Percentiles rank a stretch among this genome's conserved stretches.
phyloP scores from a whole-genome alignment of 1,284 basidiomycete genomes.

The Irpex sp. region DNA sequence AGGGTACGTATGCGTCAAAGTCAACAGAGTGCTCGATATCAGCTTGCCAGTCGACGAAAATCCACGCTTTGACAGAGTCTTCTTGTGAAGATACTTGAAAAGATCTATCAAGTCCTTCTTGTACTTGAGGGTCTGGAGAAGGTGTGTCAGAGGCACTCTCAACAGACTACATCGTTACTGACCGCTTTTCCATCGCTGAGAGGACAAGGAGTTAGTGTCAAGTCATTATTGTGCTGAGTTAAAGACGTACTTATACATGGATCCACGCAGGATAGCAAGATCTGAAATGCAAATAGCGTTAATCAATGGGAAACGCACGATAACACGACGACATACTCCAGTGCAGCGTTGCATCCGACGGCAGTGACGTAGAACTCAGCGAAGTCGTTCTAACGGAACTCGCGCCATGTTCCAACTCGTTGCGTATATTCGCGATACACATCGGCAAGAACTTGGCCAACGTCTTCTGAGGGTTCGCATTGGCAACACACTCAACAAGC shows the following conservation, averaged over 20 bases:
- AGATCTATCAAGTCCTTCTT: constrained; percentile 63
- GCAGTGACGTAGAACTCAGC: constrained; percentile 62
- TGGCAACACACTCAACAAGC: constrained; percentile 83
- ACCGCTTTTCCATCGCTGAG: constrained; percentile 62
- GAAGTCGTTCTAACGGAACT: constrained; percentile 83
- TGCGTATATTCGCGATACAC: constrained; percentile 67
- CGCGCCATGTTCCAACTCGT: constrained; percentile 84
- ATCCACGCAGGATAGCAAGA: constrained; percentile 64
- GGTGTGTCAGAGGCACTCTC: not conserved
- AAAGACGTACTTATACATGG: constrained; percentile 63
- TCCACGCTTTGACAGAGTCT: constrained; percentile 80
- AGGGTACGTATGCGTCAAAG: constrained; percentile 81
- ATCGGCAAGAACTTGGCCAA: constrained; percentile 75
- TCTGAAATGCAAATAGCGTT: constrained; percentile 34
- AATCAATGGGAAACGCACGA: constrained; percentile 5
- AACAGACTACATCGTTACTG: constrained; percentile 20
- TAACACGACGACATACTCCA: constrained; percentile 60
- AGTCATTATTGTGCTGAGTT: constrained; percentile 2
- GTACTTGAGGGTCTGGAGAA: constrained; percentile 45
- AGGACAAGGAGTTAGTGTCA: not conserved
- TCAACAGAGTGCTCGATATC: constrained; percentile 71
- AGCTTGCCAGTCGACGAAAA: constrained; percentile 82
- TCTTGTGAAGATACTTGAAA: constrained; percentile 63
- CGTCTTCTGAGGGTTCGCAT: constrained; percentile 76
- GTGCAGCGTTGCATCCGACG: constrained; percentile 85